These are phyloP conservation scores for Saksenaea vasiformis DNA, from an alignment of 371 early-diverging fungal species.

Conservation along the genomic window DNA sequence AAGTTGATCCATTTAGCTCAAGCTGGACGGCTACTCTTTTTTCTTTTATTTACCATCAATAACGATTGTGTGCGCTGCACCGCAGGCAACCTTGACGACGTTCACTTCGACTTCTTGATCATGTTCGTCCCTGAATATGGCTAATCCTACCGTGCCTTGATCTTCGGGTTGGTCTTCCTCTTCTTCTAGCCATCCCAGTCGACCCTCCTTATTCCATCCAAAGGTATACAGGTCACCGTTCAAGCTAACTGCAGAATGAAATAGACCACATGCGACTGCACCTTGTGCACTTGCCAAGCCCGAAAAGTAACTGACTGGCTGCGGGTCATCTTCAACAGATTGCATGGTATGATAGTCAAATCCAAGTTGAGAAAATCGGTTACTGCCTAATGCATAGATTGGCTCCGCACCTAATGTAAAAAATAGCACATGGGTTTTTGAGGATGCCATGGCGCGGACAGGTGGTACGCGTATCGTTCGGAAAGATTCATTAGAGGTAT, in stretches of 20 bases:
- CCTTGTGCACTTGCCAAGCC: slow-evolving; percentile 17
- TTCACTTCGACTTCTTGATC: slow-evolving; percentile 20
- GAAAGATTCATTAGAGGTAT: not conserved
- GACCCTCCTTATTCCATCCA: slow-evolving; percentile 39
- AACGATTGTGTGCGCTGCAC: slow-evolving; percentile 38
- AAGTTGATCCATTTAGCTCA: not conserved
- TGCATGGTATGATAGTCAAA: slow-evolving; percentile 19
- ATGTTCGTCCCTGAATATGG: slow-evolving; percentile 21
- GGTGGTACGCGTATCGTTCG: not conserved
- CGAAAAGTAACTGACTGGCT: slow-evolving; percentile 31
- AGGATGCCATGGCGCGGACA: slow-evolving; percentile 18
- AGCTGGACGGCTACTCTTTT: not conserved
- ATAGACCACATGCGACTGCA: slow-evolving; percentile 27
- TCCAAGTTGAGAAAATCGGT: slow-evolving; percentile 43
- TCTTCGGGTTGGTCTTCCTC: slow-evolving; percentile 7
- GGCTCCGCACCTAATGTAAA: slow-evolving; percentile 15
- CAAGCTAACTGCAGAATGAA: slow-evolving; percentile 41
- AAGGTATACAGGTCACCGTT: slow-evolving; percentile 44
- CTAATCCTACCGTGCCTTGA: slow-evolving; percentile 19
- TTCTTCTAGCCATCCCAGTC: slow-evolving; percentile 29
- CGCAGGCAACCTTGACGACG: slow-evolving; percentile 35
- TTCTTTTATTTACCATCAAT: slow-evolving; percentile 30
- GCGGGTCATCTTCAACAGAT: slow-evolving; percentile 1
- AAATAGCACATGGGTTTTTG: slow-evolving; percentile 33
- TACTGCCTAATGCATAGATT: slow-evolving; percentile 40